Base-by-base conservation (phyloP, 805 yeast genomes). In the Hanseniaspora guilliermondii region DNA sequence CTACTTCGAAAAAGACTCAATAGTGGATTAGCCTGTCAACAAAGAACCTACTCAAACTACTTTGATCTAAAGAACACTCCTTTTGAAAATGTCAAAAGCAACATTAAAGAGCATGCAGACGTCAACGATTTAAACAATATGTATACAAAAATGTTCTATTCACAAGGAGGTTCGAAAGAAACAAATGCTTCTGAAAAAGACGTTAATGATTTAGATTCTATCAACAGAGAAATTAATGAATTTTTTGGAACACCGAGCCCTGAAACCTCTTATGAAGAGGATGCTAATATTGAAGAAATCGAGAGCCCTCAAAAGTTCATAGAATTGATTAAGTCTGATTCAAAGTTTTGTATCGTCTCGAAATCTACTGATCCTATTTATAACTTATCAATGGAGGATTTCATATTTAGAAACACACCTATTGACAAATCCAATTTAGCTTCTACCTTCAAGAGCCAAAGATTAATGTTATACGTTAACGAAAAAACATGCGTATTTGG, bases 401-500 rank as follows among this genome's bases (percentile, higher is more conserved):
- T 77, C 61, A 70, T 93, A 0, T 93, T 85, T 65, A 74, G 75
- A 53, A 66, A 74, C 19, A 78, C 84, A 68, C 89, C 89, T 12
- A 39, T 58, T 1, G 39, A 33, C 7, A 39, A 49, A 22, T 56
- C 60, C 11, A 22, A 36, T 16, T 44, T 55, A n/a, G 49, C 57
- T 16, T 49, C 55, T 3, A 42, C 57, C 27, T 56, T 59, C 4
- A 62, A 66, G 36, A 71, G 69, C 48, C 76, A 78, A 56, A 67
- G 94, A 54, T 69, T 93, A 30, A 64, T 87, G 56, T 73, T 91
- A 53, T 93, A 93, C 64, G 73, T 75, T 36, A 93, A 93, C 64
- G 65, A 77, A 2, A 87, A 91, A 0, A 86, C 96, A 65, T 87
- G 88, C n/a, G 95, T 93, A 1, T 73, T 93, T 12, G 99, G 99